phyloP scores from a whole-genome alignment of 129 eudicot genomes.

The Flaveria linearis region DNA sequence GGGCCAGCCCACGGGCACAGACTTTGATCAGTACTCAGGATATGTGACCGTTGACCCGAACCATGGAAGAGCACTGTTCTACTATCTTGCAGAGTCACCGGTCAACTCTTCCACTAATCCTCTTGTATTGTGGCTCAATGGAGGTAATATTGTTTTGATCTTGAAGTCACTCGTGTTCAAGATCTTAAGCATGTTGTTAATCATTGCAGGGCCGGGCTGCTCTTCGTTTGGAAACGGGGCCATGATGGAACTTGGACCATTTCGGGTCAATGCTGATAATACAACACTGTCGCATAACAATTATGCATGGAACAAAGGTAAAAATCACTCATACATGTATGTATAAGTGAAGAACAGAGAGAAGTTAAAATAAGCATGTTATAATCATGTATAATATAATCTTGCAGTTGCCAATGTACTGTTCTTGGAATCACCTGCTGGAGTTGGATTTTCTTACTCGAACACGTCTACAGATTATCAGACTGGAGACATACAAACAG shows the following conservation, averaged over 20 bases:
- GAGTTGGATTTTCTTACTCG: slow-evolving; percentile 68
- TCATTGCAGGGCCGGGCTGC: slow-evolving; percentile 61
- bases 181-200: background rate
- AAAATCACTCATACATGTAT: background rate
- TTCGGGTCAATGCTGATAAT: slow-evolving; percentile 50
- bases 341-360: background rate
- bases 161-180: background rate
- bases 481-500: slow-evolving; percentile 57
- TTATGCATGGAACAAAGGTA: slow-evolving; percentile 55
- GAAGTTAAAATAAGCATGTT: background rate
- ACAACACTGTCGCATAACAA: slow-evolving; percentile 42
- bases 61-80: slow-evolving; percentile 58
- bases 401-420: slow-evolving; percentile 60
- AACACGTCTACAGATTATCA: slow-evolving; percentile 49
- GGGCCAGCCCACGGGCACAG: slow-evolving; percentile 57
- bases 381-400: background rate
- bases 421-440: slow-evolving; percentile 71
- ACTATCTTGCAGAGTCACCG: slow-evolving; percentile 54
- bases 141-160: slow-evolving; percentile 48
- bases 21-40: slow-evolving; percentile 69
- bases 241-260: slow-evolving; percentile 58
- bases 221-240: slow-evolving; percentile 66
- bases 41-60: slow-evolving; percentile 67
- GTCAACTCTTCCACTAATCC: slow-evolving; percentile 50
- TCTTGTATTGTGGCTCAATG: slow-evolving; percentile 81